phyloP scores from a whole-genome alignment of 768 basidiomycete species.

The Mycena rosella region DNA sequence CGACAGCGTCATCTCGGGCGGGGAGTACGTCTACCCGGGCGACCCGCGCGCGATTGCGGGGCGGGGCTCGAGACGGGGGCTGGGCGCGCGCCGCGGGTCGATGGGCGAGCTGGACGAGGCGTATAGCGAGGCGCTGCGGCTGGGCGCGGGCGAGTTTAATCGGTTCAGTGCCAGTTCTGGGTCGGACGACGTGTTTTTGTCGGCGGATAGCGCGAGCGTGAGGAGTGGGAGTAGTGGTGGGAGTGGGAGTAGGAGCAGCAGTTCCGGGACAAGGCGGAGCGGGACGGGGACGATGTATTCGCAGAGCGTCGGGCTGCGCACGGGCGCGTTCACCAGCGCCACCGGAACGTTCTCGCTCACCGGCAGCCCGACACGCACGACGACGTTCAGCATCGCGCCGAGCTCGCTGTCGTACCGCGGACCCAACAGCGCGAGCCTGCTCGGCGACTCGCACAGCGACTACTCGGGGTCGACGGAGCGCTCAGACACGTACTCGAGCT shows the following conservation, averaged over 20 bases:
- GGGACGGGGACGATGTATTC: conserved; percentile 33
- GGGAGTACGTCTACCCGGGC: conserved; percentile 77
- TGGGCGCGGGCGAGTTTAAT: too few relatives aligned
- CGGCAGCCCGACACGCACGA: conserved; percentile 56
- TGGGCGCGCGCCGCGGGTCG: conserved; percentile 74
- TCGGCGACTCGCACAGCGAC: conserved; percentile 34
- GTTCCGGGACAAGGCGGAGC: neutral
- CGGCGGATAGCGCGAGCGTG: conserved; percentile 13
- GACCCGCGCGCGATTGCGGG: conserved; percentile 81
- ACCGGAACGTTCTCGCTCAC: conserved; percentile 41
- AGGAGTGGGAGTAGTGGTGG: neutral
- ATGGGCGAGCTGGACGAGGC: conserved; percentile 78
- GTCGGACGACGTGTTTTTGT: conserved; percentile 33
- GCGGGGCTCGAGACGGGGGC: conserved; percentile 53
- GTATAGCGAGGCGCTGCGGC: too few relatives aligned
- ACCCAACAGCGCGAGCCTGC: conserved; percentile 33
- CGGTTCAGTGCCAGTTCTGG: conserved; percentile 48
- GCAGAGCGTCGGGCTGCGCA: conserved; percentile 34
- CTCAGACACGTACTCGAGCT: conserved; percentile 30
- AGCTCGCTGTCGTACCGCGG: conserved; percentile 34
- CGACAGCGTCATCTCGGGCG: conserved; percentile 75
- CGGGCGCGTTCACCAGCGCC: conserved; percentile 23
- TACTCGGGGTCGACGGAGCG: conserved; percentile 56
- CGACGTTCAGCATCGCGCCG: conserved; percentile 36
- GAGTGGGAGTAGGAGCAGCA: neutral